phyloP scores from a whole-genome alignment of 1,284 basidiomycete genomes.

The Puccinia horiana region DNA sequence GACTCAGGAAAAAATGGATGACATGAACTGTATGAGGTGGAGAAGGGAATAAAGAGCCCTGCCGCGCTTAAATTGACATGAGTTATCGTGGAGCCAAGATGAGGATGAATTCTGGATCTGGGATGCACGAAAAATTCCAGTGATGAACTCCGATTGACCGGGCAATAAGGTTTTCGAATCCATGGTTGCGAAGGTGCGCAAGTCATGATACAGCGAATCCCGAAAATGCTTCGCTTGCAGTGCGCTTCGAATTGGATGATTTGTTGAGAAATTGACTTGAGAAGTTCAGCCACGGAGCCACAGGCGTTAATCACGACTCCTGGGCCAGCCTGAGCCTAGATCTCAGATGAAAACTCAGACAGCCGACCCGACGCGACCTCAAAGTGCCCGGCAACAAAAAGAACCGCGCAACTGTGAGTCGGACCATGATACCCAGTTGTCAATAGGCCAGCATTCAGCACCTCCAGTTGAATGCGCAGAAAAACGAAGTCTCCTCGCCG shows the following conservation, averaged over 20 bases:
- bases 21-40: neutral
- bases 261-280: slow-evolving; percentile 1
- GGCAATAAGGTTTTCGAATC: neutral
- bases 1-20: neutral
- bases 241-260: neutral
- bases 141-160: slow-evolving; percentile 5
- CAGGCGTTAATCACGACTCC: neutral
- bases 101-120: slow-evolving; percentile 11
- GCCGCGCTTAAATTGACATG: slow-evolving; percentile 1
- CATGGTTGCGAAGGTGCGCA: neutral
- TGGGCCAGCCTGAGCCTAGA: neutral
- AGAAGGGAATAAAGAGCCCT: slow-evolving; percentile 7
- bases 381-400: neutral
- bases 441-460: neutral
- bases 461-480: too few species aligned
- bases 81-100: neutral
- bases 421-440: neutral
- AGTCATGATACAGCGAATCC: neutral
- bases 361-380: neutral
- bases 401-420: neutral
- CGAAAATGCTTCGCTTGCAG: neutral
- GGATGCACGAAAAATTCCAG: neutral
- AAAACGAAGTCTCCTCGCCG: too few species aligned
- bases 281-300: neutral
- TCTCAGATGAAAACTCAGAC: neutral